Base-by-base conservation (phyloP, 768 basidiomycete species). In the Dioszegia aurantiaca region DNA sequence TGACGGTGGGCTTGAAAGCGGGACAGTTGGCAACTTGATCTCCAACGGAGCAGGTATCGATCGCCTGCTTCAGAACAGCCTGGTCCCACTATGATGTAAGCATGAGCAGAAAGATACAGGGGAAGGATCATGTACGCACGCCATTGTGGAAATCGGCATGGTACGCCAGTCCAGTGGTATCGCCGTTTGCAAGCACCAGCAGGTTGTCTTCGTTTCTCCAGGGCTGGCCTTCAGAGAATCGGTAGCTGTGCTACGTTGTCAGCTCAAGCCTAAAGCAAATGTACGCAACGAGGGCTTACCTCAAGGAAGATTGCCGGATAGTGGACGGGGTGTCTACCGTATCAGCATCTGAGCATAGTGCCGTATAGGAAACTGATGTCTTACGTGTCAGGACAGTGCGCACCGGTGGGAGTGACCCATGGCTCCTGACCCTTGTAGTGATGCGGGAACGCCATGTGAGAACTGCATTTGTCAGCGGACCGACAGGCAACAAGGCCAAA, bases 221-320 rank as follows among this genome's bases (percentile, higher is more conserved):
- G 8, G 61, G 59, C 28, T 70, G 69, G 11, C 33, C 42, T 24
- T 11, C 44, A 11, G 14, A 31, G 51, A 37, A 31, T 9, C 16
- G 30, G 31, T 46, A 48, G 23, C 37, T 47, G 48, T 41, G 45
- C 27, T 41, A 17, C 4, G 10, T 24, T 16, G 51, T 53, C 14
- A 53, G 51, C 37, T 11, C 19, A 9, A 4, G 19, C 24, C 14
- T 21, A 8, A 9, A 51, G 11, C n/a, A 3, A 16, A 31, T 36
- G 48, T 5, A n/a, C 12, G 28, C 23, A 19, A 39, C n/a, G n/a
- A 42, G 2, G n/a, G 54, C 61, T 56, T 24, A 65, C 65, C 55
- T 70, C 63, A 6, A 63, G 43, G 59, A 73, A 73, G 53, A 73
- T 67, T 24, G 69, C 62, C 3, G 72, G 72, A 59, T 73, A 73